These are phyloP conservation scores for Periglandula ipomoeae DNA, from an alignment of 2,329 filamentous ascomycete species.

Conservation along the genomic window DNA sequence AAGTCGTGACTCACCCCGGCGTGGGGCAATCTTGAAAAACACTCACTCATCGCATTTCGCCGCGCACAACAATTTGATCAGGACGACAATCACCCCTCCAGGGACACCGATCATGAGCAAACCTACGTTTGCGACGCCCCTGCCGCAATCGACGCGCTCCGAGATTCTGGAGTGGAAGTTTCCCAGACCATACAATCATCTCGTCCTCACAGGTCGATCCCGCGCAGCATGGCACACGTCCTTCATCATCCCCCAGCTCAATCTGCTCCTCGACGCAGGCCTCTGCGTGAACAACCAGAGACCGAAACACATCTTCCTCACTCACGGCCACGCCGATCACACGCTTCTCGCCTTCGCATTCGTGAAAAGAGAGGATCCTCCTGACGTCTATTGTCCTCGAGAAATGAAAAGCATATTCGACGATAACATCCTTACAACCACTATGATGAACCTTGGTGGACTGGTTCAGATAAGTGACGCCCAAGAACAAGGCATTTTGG, in stretches of 20 bases:
- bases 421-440: conserved; percentile 29
- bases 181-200: conserved; percentile 31
- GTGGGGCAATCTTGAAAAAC: too few relatives aligned
- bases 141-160: conserved; percentile 33
- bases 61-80: too few relatives aligned
- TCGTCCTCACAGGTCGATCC: conserved; percentile 35
- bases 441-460: conserved; percentile 33
- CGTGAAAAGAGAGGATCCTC: conserved; percentile 32
- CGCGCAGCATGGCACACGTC: conserved; percentile 43
- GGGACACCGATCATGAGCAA: too few relatives aligned
- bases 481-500: conserved; percentile 5
- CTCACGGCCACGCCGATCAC: conserved; percentile 40
- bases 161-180: conserved; percentile 37
- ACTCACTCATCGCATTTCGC: too few relatives aligned
- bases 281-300: conserved; percentile 35
- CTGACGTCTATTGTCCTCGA: conserved; percentile 35
- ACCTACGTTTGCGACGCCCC: conserved; percentile 29
- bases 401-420: conserved; percentile 31
- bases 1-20: too few relatives aligned
- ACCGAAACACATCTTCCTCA: conserved; percentile 40
- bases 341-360: conserved; percentile 33
- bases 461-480: conserved; percentile 21
- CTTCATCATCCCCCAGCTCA: conserved; percentile 39
- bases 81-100: too few relatives aligned
- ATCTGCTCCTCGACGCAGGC: conserved; percentile 39